phyloP scores from a whole-genome alignment of 441 rosid species.

The Bocquillonia castaneifolia region DNA sequence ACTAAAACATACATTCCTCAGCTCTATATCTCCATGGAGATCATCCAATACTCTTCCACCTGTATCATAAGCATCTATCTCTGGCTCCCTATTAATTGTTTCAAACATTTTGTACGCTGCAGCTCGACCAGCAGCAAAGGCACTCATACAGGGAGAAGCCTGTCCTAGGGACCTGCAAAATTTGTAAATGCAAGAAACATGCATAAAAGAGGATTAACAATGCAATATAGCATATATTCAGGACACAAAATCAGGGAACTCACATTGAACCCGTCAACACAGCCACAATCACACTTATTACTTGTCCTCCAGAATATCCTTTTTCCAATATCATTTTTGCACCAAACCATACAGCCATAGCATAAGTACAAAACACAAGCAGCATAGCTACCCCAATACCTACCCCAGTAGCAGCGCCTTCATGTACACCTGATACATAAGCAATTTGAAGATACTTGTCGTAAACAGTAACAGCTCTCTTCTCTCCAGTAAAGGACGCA shows the following conservation, averaged over 20 bases:
- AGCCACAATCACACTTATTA: conserved; percentile 60
- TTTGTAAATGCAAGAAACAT: no score
- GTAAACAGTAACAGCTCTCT: conserved; percentile 52
- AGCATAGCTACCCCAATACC: conserved; percentile 32
- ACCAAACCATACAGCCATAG: conserved; percentile 72
- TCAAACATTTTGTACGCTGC: conserved; percentile 87
- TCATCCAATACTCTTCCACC: conserved; percentile 46
- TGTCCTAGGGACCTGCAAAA: conserved; percentile 68
- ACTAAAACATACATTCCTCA: conserved; percentile 55
- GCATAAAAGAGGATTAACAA: no score
- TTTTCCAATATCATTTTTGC: conserved; percentile 62
- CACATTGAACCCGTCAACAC: conserved; percentile 51
- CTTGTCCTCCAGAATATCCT: conserved; percentile 67
- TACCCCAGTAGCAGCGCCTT: background rate
- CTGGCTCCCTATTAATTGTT: conserved; percentile 66
- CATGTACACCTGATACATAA: background rate
- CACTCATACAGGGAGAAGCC: conserved; percentile 66
- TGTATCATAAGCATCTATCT: conserved; percentile 58
- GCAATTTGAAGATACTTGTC: conserved; percentile 43
- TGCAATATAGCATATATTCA: no score
- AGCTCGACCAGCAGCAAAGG: conserved; percentile 79
- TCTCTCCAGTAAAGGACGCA: conserved; percentile 77
- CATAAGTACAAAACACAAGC: conserved; percentile 47
- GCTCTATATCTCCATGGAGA: conserved; percentile 57
- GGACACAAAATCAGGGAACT: no score